Evolutionary conservation across 2,329 filamentous ascomycete species (phyloP), one percentile per base, ranked within the genome.

Genomic region (Fusarium praegraminearum): DNA sequence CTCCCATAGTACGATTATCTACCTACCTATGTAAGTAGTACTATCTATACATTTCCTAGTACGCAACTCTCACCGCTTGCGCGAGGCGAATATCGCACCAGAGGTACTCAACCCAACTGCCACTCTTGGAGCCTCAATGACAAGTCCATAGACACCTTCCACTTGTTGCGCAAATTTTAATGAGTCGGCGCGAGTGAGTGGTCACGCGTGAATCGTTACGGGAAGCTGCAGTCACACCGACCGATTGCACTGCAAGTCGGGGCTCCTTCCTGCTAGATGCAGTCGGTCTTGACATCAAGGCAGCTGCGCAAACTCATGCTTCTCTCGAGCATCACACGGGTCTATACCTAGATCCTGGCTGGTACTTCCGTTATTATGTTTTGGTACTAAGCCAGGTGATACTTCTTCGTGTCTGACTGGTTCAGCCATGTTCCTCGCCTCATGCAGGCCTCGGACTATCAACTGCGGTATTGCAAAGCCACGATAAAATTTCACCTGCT

Each of bases 151-250:
- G 35, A 4, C 35, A n/a, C 20, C 18, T 32, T 38, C 12, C 15
- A 13, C 2, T 20, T n/a, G 16, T 26, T 10, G 22, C 30, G 10
- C 32, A 43, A 11, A 3, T 13, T 24, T 28, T 24, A 47, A 33
- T 43, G 30, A 4, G 38, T 43, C 30, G 5, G 47, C 16, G 30
- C 22, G 11, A 35, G 18, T 28, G 11, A 35, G 18, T 26, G 36
- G 36, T 65, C 62, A 65, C 54, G 61, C 47, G 36, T 28, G 18
- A 32, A 65, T 59, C 49, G 40, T 30, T 38, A 56, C 60, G 59
- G 64, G 36, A 62, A 57, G 56, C 56, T 62, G 56, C 64, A 71
- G 68, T 71, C 51, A 51, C 54, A 70, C 62, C 24, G 26, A 61
- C 49, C 22, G 61, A 60, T 65, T 20, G 36, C 5, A 20, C 36